Evolutionary conservation across 2,329 filamentous ascomycete species (phyloP).

Genomic region (Pyrenochaeta sp.): DNA sequence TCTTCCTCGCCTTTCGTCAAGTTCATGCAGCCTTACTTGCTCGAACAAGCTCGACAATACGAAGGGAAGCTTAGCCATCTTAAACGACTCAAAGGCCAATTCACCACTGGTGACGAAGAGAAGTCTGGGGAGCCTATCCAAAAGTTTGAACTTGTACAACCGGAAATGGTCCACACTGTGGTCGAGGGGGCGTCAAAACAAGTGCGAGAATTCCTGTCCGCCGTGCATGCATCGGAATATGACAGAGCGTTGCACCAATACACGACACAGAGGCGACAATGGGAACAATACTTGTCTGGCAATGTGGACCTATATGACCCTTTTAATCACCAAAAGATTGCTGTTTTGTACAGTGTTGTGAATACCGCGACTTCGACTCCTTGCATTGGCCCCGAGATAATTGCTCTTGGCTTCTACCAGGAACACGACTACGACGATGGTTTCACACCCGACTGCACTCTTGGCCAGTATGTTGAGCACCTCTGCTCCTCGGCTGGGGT

Average conservation of each 20-base stretch:
- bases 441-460: slow-evolving; percentile 83
- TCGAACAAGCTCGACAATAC: slow-evolving; percentile 91
- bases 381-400: slow-evolving; percentile 88
- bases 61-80: slow-evolving; percentile 85
- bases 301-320: slow-evolving; percentile 92
- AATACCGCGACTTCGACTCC: slow-evolving; percentile 94
- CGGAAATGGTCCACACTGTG: slow-evolving; percentile 91
- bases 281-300: slow-evolving; percentile 93
- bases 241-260: slow-evolving; percentile 95
- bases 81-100: slow-evolving; percentile 81
- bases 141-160: slow-evolving; percentile 89
- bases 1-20: slow-evolving; percentile 97
- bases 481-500: slow-evolving; percentile 78
- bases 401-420: slow-evolving; percentile 92
- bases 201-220: slow-evolving; percentile 91
- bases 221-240: slow-evolving; percentile 95
- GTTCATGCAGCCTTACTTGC: slow-evolving; percentile 90
- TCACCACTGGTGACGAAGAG: slow-evolving; percentile 51
- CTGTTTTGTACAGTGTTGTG: slow-evolving; percentile 91
- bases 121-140: slow-evolving; percentile 57
- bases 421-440: slow-evolving; percentile 78
- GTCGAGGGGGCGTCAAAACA: slow-evolving; percentile 82
- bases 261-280: slow-evolving; percentile 90
- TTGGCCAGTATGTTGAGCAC: slow-evolving; percentile 95
- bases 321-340: slow-evolving; percentile 94